Conservation (phyloP, 306 rosid genomes). For the Malus asiatica region DNA sequence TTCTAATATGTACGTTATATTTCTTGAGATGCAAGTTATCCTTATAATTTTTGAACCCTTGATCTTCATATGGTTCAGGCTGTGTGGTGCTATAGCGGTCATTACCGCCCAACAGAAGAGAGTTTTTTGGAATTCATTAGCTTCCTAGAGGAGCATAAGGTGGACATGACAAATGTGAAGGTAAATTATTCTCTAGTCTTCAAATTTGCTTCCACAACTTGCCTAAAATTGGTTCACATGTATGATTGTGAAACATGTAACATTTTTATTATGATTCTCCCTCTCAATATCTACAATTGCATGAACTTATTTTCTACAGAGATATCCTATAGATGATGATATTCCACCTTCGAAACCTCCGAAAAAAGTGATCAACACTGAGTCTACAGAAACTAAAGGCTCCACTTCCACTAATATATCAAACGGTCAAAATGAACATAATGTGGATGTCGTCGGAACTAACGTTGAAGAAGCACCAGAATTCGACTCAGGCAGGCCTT, state of each 20-base stretch:
- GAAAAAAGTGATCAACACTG: background rate
- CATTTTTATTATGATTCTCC: background rate
- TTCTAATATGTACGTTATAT: background rate
- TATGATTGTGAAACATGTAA: background rate
- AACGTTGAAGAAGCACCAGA: constrained; percentile 3
- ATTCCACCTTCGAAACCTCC: constrained; percentile 29
- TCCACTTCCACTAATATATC: constrained; percentile 11
- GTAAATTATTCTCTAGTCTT: constrained; percentile 23
- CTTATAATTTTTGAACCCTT: background rate
- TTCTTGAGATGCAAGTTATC: background rate
- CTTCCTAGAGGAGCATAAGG: constrained; percentile 56
- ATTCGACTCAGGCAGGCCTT: constrained; percentile 17
- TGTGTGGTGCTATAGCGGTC: constrained; percentile 89
- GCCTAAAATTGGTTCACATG: background rate
- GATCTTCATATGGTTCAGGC: constrained; percentile 42
- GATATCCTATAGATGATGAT: constrained; percentile 61
- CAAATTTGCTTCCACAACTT: background rate
- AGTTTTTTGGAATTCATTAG: constrained; percentile 53
- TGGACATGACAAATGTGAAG: constrained; percentile 73
- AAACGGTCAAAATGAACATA: constrained; percentile 12
- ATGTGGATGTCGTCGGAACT: background rate
- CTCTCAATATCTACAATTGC: background rate
- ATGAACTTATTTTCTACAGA: constrained; percentile 25
- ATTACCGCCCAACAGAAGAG: constrained; percentile 66
- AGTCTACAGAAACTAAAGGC: background rate